Evolutionary conservation across 2,329 filamentous ascomycete genomes (phyloP).

Genomic region (Penicillium sp.): DNA sequence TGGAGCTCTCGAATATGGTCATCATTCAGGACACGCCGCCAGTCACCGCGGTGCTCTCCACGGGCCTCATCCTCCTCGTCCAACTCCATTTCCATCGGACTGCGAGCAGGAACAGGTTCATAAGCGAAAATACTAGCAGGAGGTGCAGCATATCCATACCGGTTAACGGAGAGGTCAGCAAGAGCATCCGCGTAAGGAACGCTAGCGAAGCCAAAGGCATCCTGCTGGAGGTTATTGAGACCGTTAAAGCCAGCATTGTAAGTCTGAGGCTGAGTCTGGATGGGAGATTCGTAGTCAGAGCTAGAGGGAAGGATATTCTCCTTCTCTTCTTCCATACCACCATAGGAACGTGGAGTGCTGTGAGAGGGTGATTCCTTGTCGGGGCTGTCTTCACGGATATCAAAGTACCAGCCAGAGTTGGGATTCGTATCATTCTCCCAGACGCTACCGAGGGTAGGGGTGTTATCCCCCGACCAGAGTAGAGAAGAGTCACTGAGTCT

Average conservation of each 20-base stretch:
- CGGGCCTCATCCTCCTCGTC: not conserved
- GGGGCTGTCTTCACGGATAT: slow-evolving; percentile 5
- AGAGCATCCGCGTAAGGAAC: not conserved
- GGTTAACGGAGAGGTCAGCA: not conserved
- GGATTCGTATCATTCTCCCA: not conserved
- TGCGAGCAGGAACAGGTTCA: not conserved
- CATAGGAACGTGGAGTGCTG: not conserved
- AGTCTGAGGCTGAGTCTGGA: not conserved
- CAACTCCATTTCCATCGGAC: not conserved
- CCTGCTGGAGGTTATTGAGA: not conserved
- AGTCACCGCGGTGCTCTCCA: not conserved
- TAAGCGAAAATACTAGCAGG: not conserved
- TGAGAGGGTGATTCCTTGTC: not conserved
- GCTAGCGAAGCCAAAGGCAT: not conserved
- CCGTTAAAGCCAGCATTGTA: not conserved
- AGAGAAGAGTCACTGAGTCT: not conserved
- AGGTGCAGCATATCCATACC: not conserved
- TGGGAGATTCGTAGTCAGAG: not conserved
- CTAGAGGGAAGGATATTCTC: not conserved
- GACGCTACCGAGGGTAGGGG: not conserved
- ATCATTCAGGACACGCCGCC: not conserved
- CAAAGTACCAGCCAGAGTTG: not conserved
- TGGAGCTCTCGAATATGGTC: not conserved
- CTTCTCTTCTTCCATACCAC: slow-evolving; percentile 1
- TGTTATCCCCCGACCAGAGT: not conserved